phyloP scores from a whole-genome alignment of 2,329 filamentous ascomycete species.

The Mariannaea sp. region DNA sequence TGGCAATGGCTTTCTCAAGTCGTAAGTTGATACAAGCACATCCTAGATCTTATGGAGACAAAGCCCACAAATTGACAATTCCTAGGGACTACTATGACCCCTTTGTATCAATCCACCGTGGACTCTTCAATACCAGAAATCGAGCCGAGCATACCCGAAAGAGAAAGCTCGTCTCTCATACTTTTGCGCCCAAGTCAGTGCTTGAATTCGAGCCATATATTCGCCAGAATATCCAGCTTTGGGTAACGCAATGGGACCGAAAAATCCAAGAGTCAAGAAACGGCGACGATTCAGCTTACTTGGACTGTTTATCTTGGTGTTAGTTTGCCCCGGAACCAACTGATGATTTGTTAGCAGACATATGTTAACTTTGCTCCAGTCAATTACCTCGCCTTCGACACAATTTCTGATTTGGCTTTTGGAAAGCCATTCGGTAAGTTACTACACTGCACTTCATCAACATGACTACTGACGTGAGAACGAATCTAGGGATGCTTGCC shows the following conservation, averaged over 20 bases:
- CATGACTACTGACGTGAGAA: accelerated
- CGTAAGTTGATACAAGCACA: slow-evolving; percentile 47
- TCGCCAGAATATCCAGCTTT: slow-evolving; percentile 75
- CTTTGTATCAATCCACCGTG: slow-evolving; percentile 84
- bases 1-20: slow-evolving; percentile 75
- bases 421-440: slow-evolving; percentile 52
- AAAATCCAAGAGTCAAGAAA: slow-evolving; percentile 59
- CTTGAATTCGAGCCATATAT: slow-evolving; percentile 90
- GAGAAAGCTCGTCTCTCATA: slow-evolving; percentile 86
- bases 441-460: accelerated
- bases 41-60: accelerated
- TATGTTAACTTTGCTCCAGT: slow-evolving; percentile 22
- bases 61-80: neutral
- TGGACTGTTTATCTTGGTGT: slow-evolving; percentile 79
- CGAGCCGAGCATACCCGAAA: slow-evolving; percentile 83
- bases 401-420: slow-evolving; percentile 56
- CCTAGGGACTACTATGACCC: slow-evolving; percentile 88
- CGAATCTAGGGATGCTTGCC: slow-evolving; percentile 64
- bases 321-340: neutral
- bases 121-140: slow-evolving; percentile 88
- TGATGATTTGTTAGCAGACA: accelerated
- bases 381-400: slow-evolving; percentile 59
- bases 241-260: slow-evolving; percentile 74
- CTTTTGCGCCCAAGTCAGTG: slow-evolving; percentile 83
- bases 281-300: slow-evolving; percentile 58